Base-by-base conservation (phyloP, 176 grass and related monocot genomes). In the Cenchrus americanus region DNA sequence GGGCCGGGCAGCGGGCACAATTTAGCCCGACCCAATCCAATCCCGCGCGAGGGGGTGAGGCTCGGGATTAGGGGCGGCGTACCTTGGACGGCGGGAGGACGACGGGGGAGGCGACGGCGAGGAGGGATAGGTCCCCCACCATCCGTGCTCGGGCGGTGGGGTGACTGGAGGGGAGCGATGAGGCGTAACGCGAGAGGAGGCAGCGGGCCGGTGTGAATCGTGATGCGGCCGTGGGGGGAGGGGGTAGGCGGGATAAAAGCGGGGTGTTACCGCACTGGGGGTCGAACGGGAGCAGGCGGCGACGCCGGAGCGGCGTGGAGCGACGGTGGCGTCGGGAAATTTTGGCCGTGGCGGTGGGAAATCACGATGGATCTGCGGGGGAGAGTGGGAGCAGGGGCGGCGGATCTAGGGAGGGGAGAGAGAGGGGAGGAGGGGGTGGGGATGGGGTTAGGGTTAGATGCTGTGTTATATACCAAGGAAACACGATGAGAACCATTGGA, bases 121-220 rank as follows among this genome's bases (percentile, higher is more conserved):
- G 69, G 69, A 90, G 80, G 67, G 89, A 87, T 1, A 90, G 75
- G 42, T 90, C 80, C 49, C 73, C 80, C 69, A 90, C 69, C 89
- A 90, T 90, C 71, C 8, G 8, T 34, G 50, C 24, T 52, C 5
- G 37, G 71, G 43, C 27, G 8, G 46, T 19, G 10, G 9, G 15
- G 37, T 22, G 74, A 44, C 32, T 34, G 32, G 2, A 12, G 49
- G 49, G 49, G 49, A 18, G 54, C 49, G 49, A 51, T 13, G 49
- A 10, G 49, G 46, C 46, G 46, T 48, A 21, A 24, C 42, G 42
- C 42, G 42, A n/a, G 57, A 42, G n/a, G 69, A 71, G 6, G 10
- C 8, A 7, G 6, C 26, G 65, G 24, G n/a, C n/a, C n/a, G 30
- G 47, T 3, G 32, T 34, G 32, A 34, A 34, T 34, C 32, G 26